phyloP scores from a whole-genome alignment of 1,284 basidiomycete species.

The Stygiomarasmius scandens region DNA sequence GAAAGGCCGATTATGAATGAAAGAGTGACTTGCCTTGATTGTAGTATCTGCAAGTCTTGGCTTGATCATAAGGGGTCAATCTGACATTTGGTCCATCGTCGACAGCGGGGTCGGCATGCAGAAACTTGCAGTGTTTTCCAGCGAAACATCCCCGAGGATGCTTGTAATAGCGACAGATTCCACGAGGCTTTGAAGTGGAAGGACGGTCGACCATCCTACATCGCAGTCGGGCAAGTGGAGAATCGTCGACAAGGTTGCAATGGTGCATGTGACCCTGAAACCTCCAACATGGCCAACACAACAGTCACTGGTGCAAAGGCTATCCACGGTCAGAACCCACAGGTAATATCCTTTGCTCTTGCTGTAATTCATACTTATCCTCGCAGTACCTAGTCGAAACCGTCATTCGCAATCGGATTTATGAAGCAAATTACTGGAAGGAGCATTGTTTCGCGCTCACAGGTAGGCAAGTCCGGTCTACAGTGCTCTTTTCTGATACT shows the following conservation, averaged over 20 bases:
- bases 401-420: slow-evolving; percentile 94
- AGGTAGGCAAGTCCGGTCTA: slow-evolving; percentile 46
- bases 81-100: slow-evolving; percentile 31
- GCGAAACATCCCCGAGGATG: slow-evolving; percentile 66
- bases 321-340: slow-evolving; percentile 93
- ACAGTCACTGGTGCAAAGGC: slow-evolving; percentile 80
- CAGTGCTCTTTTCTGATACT: not conserved
- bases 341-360: slow-evolving; percentile 71
- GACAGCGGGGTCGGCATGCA: slow-evolving; percentile 51
- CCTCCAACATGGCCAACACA: slow-evolving; percentile 81
- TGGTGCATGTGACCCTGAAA: not conserved
- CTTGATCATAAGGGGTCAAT: slow-evolving; percentile 67
- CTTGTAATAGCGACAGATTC: slow-evolving; percentile 64
- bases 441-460: slow-evolving; percentile 94
- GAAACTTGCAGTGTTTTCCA: slow-evolving; percentile 70
- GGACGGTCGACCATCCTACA: slow-evolving; percentile 39
- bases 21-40: slow-evolving; percentile 48
- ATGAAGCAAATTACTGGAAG: slow-evolving; percentile 96
- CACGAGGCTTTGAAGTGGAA: slow-evolving; percentile 62
- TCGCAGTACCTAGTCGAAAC: slow-evolving; percentile 92
- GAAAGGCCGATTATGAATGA: not conserved
- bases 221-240: not conserved
- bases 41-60: slow-evolving; percentile 68
- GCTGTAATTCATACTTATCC: slow-evolving; percentile 27
- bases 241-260: not conserved